A percentile compares a stretch with the other conserved stretches of the same genome.
These are phyloP conservation scores for Phialocephala sp. DNA, from an alignment of 2,329 filamentous ascomycete species.

Conservation along the genomic window DNA sequence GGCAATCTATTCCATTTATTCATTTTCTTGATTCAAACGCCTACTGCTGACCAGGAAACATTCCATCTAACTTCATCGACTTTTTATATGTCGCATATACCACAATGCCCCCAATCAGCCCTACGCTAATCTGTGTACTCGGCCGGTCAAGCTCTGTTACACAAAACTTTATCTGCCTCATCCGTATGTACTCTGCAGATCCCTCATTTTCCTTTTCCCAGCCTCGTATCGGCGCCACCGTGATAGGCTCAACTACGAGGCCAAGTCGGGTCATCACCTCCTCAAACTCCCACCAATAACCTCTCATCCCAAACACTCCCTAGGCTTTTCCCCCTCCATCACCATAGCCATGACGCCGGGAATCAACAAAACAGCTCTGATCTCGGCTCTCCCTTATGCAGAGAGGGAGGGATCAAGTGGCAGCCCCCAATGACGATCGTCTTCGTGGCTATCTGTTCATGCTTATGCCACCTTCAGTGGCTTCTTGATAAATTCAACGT, in stretches of 20 bases:
- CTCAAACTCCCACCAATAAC: constrained; percentile 5
- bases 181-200: too few species aligned
- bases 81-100: neutral
- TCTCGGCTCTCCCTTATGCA: neutral
- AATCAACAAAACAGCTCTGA: neutral
- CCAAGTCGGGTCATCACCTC: constrained; percentile 3
- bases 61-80: neutral
- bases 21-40: neutral
- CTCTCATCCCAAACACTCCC: neutral
- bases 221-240: neutral
- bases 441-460: constrained; percentile 2
- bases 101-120: neutral
- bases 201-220: neutral
- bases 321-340: neutral
- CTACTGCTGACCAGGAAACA: neutral
- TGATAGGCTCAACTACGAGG: constrained; percentile 10
- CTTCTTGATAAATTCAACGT: neutral
- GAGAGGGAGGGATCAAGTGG: neutral
- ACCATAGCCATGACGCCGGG: neutral
- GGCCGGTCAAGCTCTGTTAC: neutral
- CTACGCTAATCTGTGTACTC: neutral
- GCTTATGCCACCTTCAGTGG: neutral
- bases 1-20: neutral
- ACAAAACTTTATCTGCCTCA: neutral
- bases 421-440: neutral